phyloP scores from a whole-genome alignment of 441 rosid species.

The Erysimum cheiri region DNA sequence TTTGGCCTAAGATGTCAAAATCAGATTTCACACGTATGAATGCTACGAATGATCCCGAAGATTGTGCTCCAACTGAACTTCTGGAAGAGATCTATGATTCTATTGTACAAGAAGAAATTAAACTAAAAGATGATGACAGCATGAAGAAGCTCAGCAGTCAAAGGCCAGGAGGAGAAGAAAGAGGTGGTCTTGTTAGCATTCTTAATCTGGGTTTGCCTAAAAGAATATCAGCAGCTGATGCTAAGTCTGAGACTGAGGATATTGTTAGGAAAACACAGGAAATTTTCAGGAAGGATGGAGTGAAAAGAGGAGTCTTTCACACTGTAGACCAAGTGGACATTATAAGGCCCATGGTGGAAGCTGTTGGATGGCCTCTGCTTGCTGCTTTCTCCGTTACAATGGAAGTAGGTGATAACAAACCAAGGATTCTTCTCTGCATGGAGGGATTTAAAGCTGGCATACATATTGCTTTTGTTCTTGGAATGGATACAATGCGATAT shows the following conservation, averaged over 20 bases:
- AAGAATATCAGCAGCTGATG: slow-evolving; percentile 71
- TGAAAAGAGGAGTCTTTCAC: slow-evolving; percentile 90
- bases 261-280: slow-evolving; percentile 96
- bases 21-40: slow-evolving; percentile 92
- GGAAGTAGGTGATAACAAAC: slow-evolving; percentile 99
- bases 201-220: slow-evolving; percentile 95
- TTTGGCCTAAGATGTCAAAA: slow-evolving; percentile 99
- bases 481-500: slow-evolving; percentile 99
- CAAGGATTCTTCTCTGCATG: slow-evolving; percentile 92
- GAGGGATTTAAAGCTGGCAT: slow-evolving; percentile 99
- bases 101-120: slow-evolving; percentile 94
- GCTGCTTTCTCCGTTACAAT: slow-evolving; percentile 98
- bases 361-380: slow-evolving; percentile 99
- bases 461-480: slow-evolving; percentile 86
- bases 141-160: slow-evolving; percentile 66
- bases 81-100: slow-evolving; percentile 97
- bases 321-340: slow-evolving; percentile 80
- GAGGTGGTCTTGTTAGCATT: slow-evolving; percentile 88
- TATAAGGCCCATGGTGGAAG: slow-evolving; percentile 98
- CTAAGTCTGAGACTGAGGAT: slow-evolving; percentile 87
- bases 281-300: slow-evolving; percentile 85
- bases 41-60: slow-evolving; percentile 82
- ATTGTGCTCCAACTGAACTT: slow-evolving; percentile 85
- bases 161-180: slow-evolving; percentile 91
- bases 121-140: slow-evolving; percentile 84